These are phyloP conservation scores for Gyromitra esculenta DNA, from an alignment of 2,329 filamentous ascomycete species.

Conservation along the genomic window DNA sequence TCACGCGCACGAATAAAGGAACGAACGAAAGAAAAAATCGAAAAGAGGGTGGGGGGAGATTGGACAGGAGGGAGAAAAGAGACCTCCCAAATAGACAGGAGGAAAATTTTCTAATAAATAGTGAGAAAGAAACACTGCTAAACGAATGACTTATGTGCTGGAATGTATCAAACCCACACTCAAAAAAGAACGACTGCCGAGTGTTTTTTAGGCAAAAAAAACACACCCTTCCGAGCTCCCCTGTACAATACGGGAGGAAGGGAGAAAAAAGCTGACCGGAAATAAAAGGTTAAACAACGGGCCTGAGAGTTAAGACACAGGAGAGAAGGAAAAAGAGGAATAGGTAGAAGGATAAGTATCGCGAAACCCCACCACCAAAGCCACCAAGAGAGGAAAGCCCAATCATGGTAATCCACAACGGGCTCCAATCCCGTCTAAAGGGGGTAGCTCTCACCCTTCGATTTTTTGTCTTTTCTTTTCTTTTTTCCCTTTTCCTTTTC, in stretches of 20 bases:
- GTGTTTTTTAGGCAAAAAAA: conserved; percentile 17
- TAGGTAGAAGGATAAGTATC: neutral
- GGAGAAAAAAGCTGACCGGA: conserved; percentile 7
- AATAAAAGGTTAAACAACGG: neutral
- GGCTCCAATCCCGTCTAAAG: conserved; percentile 12
- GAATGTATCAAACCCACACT: neutral
- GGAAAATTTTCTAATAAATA: conserved; percentile 12
- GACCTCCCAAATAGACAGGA: neutral
- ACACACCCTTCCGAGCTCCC: neutral
- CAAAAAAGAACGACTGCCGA: conserved; percentile 12
- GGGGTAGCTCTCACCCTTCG: conserved; percentile 7
- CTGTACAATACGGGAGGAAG: neutral
- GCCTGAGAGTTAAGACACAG: conserved; percentile 6
- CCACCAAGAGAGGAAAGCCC: conserved; percentile 1
- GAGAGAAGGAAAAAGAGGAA: conserved; percentile 4
- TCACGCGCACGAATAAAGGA: neutral
- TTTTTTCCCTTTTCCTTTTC: neutral
- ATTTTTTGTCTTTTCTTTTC: neutral
- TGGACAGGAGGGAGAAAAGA: neutral
- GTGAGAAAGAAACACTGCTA: neutral
- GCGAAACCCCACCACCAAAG: neutral
- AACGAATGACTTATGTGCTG: conserved; percentile 14
- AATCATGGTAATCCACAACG: conserved; percentile 25
- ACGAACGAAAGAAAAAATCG: neutral
- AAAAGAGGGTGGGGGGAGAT: conserved; percentile 1